Evolutionary conservation across 78 protist genomes (phyloP).

Genomic region (Dictyostelium firmibasis): DNA sequence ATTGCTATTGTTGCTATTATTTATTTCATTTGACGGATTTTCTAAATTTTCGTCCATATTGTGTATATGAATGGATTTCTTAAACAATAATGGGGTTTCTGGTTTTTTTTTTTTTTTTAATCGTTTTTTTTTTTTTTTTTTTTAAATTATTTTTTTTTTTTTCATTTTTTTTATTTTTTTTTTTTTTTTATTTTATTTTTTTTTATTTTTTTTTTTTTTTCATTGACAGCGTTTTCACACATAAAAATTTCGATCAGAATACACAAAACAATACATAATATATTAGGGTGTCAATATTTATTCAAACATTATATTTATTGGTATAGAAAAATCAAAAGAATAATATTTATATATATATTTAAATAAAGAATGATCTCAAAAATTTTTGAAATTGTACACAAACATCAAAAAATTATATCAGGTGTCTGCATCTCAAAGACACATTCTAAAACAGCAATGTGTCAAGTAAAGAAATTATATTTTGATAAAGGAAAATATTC

Average conservation of each 20-base stretch:
- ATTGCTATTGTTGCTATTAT: not conserved
- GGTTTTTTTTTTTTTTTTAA: not conserved
- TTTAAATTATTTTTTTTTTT: not conserved
- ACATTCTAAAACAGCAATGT: slow-evolving; percentile 73
- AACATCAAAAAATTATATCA: slow-evolving; percentile 20
- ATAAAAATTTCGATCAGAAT: not conserved
- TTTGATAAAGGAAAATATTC: slow-evolving; percentile 55
- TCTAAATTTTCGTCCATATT: too few relatives aligned
- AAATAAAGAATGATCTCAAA: slow-evolving; percentile 65
- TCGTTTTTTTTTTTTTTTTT: not conserved
- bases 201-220: too few relatives aligned
- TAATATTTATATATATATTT: not conserved
- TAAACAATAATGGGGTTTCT: too few relatives aligned
- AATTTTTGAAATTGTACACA: slow-evolving; percentile 18
- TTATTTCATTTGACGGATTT: not conserved
- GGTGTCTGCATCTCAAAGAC: slow-evolving; percentile 52
- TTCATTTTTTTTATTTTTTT: not conserved
- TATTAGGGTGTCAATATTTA: too few relatives aligned
- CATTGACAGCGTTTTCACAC: not conserved
- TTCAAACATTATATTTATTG: too few relatives aligned
- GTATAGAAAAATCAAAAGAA: not conserved
- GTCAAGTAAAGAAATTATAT: slow-evolving; percentile 26
- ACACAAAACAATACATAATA: too few relatives aligned
- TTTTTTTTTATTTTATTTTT: too few relatives aligned
- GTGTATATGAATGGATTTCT: too few relatives aligned